These are phyloP conservation scores for Sungouiella thailandica DNA, from an alignment of 805 yeast genomes.

Conservation along the genomic window DNA sequence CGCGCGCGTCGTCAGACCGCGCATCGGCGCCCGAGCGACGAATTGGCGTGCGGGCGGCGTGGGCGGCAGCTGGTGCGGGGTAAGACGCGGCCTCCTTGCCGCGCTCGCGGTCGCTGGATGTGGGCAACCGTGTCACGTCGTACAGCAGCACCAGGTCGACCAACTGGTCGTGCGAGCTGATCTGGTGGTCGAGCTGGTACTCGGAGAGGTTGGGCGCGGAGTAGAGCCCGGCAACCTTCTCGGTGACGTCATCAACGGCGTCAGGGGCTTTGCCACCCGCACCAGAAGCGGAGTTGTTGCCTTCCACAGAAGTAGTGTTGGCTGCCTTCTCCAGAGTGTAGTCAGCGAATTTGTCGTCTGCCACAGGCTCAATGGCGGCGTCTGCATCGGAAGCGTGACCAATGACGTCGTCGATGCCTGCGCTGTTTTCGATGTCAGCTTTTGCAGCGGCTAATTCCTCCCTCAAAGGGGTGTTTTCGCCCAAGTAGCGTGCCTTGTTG, in stretches of 20 bases:
- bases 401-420: too few relatives aligned
- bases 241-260: conserved; percentile 15
- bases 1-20: conserved; percentile 7
- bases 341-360: not conserved
- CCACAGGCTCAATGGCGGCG: not conserved
- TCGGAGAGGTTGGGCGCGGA: conserved; percentile 43
- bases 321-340: not conserved
- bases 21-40: conserved; percentile 10
- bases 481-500: conserved; percentile 34
- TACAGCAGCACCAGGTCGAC: conserved; percentile 30
- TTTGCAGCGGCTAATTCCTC: too few relatives aligned
- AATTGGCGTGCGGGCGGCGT: conserved; percentile 6
- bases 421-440: too few relatives aligned
- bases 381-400: conserved; percentile 1
- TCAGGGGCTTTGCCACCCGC: conserved; percentile 7
- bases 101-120: conserved; percentile 12
- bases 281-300: not conserved
- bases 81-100: conserved; percentile 10
- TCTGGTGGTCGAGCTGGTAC: conserved; percentile 38
- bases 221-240: too few relatives aligned
- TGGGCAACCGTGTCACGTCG: conserved; percentile 25
- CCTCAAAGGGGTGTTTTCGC: not conserved
- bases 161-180: conserved; percentile 32
- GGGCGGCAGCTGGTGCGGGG: conserved; percentile 4
- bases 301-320: not conserved